Evolutionary conservation across 768 basidiomycete species (phyloP).

Genomic region (Tremella mesenterica): DNA sequence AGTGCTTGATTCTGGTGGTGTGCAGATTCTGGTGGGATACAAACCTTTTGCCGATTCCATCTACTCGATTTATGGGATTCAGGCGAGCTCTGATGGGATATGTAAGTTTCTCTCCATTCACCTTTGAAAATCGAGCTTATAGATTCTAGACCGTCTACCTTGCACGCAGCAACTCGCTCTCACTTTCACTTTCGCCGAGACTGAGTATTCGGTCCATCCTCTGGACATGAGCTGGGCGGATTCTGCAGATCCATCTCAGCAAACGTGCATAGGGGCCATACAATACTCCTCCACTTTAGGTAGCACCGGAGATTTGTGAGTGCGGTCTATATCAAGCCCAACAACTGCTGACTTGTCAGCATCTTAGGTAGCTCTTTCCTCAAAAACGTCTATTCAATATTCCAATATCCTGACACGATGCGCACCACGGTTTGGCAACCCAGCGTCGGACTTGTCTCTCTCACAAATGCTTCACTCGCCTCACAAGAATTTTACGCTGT

Average conservation of each 20-base stretch:
- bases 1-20: constrained; percentile 42
- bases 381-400: constrained; percentile 42
- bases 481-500: constrained; percentile 43
- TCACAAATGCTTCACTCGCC: constrained; percentile 38
- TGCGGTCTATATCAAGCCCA: not conserved
- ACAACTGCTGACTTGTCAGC: constrained; percentile 8
- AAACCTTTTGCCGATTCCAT: constrained; percentile 32
- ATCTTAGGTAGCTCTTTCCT: constrained; percentile 41
- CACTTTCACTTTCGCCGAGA: constrained; percentile 34
- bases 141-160: constrained; percentile 34
- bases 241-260: constrained; percentile 29
- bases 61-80: constrained; percentile 30
- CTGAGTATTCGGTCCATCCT: constrained; percentile 34
- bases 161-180: constrained; percentile 35
- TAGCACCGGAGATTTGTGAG: constrained; percentile 36
- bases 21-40: constrained; percentile 36
- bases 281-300: constrained; percentile 34
- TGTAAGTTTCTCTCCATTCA: constrained; percentile 22
- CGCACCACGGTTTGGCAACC: constrained; percentile 32
- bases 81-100: constrained; percentile 34
- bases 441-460: constrained; percentile 32
- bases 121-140: constrained; percentile 2
- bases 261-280: constrained; percentile 39
- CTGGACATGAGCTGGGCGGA: constrained; percentile 40
- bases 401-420: constrained; percentile 25